Conservation (phyloP, 1,139 yeast species). For the Kodamaea ohmeri region DNA sequence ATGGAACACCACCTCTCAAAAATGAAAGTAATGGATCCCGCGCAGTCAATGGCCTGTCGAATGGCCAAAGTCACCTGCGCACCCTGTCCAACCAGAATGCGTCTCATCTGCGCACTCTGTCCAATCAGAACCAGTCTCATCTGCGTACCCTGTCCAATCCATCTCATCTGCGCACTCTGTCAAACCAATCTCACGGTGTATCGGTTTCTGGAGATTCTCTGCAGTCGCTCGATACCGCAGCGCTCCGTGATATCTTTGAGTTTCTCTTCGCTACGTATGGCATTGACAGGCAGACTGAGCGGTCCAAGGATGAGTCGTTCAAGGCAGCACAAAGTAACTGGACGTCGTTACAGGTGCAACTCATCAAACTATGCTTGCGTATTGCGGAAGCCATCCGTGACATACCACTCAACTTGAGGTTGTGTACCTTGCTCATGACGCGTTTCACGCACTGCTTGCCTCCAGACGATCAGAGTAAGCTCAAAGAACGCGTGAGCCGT, state of each 20-base stretch:
- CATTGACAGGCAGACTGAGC: slow-evolving; percentile 32
- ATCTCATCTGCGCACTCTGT: too few species aligned
- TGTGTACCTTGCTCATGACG: slow-evolving; percentile 53
- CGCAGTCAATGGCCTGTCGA: slow-evolving; percentile 6
- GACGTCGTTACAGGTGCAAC: slow-evolving; percentile 56
- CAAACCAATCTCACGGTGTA: too few species aligned
- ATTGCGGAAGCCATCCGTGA: slow-evolving; percentile 54
- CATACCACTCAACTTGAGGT: slow-evolving; percentile 41
- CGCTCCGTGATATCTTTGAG: slow-evolving; percentile 33
- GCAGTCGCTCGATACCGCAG: slow-evolving; percentile 11
- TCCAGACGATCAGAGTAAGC: slow-evolving; percentile 34
- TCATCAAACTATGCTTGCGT: slow-evolving; percentile 53
- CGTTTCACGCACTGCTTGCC: slow-evolving; percentile 51
- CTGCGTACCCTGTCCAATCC: too few species aligned
- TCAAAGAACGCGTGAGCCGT: slow-evolving; percentile 28
- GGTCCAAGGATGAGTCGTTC: slow-evolving; percentile 22
- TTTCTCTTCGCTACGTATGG: slow-evolving; percentile 44
- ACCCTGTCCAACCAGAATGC: too few species aligned
- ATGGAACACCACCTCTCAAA: too few species aligned
- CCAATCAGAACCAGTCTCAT: too few species aligned
- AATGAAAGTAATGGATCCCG: too few species aligned
- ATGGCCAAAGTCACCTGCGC: not conserved
- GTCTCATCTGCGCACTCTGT: too few species aligned
- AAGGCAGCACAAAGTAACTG: slow-evolving; percentile 37
- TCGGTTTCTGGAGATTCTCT: too few species aligned